These are phyloP conservation scores for Calonectria hawksworthii DNA, from an alignment of 2,329 filamentous ascomycete genomes.

Conservation along the genomic window DNA sequence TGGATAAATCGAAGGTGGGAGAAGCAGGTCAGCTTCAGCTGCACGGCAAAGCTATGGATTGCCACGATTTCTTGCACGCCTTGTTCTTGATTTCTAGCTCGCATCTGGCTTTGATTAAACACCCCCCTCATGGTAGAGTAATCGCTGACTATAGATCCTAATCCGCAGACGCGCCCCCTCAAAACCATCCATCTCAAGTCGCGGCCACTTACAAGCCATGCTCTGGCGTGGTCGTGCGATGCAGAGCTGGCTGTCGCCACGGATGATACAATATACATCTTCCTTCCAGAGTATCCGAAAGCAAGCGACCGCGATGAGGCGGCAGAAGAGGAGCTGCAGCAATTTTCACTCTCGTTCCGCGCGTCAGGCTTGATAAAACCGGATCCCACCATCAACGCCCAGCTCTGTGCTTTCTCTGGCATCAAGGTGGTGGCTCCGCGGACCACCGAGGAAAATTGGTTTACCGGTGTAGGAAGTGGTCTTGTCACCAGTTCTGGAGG, in stretches of 20 bases:
- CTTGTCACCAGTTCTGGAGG: slow-evolving; percentile 62
- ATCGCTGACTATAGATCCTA: slow-evolving; percentile 7
- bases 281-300: slow-evolving; percentile 60
- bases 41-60: background rate
- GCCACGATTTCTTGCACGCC: background rate
- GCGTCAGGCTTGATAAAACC: slow-evolving; percentile 53
- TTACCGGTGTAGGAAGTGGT: slow-evolving; percentile 60
- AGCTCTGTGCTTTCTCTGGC: slow-evolving; percentile 58
- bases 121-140: too few relatives aligned
- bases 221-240: slow-evolving; percentile 68
- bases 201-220: slow-evolving; percentile 59
- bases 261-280: slow-evolving; percentile 68
- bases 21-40: background rate
- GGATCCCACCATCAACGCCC: slow-evolving; percentile 60
- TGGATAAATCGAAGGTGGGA: slow-evolving; percentile 47
- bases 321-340: slow-evolving; percentile 47
- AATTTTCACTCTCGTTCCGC: slow-evolving; percentile 53
- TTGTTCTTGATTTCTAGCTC: background rate
- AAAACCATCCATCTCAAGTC: slow-evolving; percentile 60
- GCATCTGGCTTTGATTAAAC: background rate
- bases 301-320: slow-evolving; percentile 42
- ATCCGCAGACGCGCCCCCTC: slow-evolving; percentile 59
- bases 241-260: slow-evolving; percentile 69
- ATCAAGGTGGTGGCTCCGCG: slow-evolving; percentile 48
- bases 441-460: slow-evolving; percentile 47